These are phyloP conservation scores for Fusarium sp. DNA, from an alignment of 2,329 filamentous ascomycete species.

Conservation along the genomic window DNA sequence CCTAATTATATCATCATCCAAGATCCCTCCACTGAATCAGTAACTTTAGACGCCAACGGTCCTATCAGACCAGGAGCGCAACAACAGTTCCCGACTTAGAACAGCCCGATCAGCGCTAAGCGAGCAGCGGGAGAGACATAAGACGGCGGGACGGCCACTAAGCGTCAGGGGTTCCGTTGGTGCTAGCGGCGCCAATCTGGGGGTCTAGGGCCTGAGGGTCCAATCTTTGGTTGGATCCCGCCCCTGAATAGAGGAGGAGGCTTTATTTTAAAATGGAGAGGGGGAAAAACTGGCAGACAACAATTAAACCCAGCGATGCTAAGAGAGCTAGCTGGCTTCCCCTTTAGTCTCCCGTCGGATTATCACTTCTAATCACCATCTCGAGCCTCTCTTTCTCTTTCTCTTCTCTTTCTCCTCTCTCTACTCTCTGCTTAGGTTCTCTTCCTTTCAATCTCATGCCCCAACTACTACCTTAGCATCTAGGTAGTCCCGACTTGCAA, in stretches of 20 bases:
- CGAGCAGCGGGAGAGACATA: constrained; percentile 41
- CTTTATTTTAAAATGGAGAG: constrained; percentile 46
- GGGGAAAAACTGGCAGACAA: constrained; percentile 38
- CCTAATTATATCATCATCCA: not conserved
- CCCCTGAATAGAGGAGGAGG: constrained; percentile 45
- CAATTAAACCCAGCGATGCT: constrained; percentile 46
- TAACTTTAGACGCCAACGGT: constrained; percentile 7
- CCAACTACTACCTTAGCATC: constrained; percentile 6
- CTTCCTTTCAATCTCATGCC: constrained; percentile 29
- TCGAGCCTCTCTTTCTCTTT: constrained; percentile 24
- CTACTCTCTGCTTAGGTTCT: constrained; percentile 18
- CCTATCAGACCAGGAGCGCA: constrained; percentile 14
- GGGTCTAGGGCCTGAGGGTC: constrained; percentile 19
- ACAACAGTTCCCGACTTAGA: constrained; percentile 37
- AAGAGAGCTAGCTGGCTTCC: constrained; percentile 32
- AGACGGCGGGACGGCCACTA: constrained; percentile 45
- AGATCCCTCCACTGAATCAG: constrained; percentile 18
- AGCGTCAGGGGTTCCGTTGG: constrained; percentile 40
- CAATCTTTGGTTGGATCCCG: constrained; percentile 43
- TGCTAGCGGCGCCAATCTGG: constrained; percentile 49
- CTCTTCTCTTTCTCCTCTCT: constrained; percentile 13
- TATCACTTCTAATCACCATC: constrained; percentile 21
- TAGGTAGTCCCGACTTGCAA: constrained; percentile 6
- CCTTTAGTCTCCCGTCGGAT: constrained; percentile 33
- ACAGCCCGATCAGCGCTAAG: constrained; percentile 46